A percentile compares a stretch with the other conserved stretches of the same genome.
Evolutionary conservation across 345 rosid genomes (phyloP).

Genomic region (Sisymbrium altissimum): DNA sequence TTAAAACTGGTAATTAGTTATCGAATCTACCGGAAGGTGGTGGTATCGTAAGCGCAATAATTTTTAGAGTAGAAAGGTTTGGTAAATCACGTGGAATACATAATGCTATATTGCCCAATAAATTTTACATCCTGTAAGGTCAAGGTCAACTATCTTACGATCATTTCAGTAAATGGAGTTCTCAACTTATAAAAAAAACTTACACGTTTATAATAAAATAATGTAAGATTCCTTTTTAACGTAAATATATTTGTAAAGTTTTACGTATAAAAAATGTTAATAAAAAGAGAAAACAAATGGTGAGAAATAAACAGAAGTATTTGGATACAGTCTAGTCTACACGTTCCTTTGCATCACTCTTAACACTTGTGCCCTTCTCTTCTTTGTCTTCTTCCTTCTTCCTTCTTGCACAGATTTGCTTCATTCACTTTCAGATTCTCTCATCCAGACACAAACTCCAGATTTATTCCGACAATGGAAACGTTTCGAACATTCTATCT

Average conservation of each 20-base stretch:
- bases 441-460: constrained; percentile 23
- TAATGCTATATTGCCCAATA: no score
- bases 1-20: no score
- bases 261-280: neutral
- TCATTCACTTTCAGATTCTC: constrained; percentile 21
- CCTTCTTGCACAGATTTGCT: neutral
- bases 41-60: no score
- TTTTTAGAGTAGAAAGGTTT: no score
- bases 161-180: neutral
- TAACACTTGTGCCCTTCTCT: constrained; percentile 22
- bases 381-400: neutral
- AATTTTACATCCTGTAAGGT: no score
- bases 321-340: neutral
- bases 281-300: neutral
- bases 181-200: no score
- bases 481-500: constrained; percentile 15
- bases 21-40: no score
- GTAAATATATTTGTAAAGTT: neutral
- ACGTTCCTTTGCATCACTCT: constrained; percentile 20
- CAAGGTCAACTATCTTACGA: neutral
- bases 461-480: constrained; percentile 36
- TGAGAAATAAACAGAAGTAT: neutral
- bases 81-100: no score
- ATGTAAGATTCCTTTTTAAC: neutral
- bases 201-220: neutral